Evolutionary conservation across 345 rosid species (phyloP), one percentile per base, ranked within the genome.

Genomic region (sweet orange (Citrus sinensis)): DNA sequence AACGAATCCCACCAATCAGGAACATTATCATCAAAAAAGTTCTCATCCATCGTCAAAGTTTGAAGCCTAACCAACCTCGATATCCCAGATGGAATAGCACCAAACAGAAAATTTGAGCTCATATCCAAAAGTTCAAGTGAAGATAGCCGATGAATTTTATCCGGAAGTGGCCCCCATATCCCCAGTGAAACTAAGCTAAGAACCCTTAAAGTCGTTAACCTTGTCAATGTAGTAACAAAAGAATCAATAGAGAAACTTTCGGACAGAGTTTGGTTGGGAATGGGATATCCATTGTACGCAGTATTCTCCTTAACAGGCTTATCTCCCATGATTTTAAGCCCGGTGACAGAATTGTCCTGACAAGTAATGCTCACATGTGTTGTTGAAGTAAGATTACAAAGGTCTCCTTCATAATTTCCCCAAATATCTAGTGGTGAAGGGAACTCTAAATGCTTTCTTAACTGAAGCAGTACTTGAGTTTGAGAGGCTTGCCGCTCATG

Each of bases 101-200:
- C 97, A 87, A 87, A 92, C 64, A 96, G 67, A 82, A 81, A 96
- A 85, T 96, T 96, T 2, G 97, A 96, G 86, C 95, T 88, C 85
- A 96, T 85, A 85, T 96, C 99, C 89, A 96, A 82, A 62, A 88
- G 75, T 81, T 92, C 91, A 37, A 96, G 97, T 13, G 97, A 91
- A 80, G 70, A 73, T 40, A 96, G 80, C 88, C 98, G 77, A 79
- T 89, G 97, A 77, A 96, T 94, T 80, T 94, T 96, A 76, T 89
- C 91, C 70, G 99, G 97, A 58, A 96, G 81, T 30, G 91, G 85
- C 24, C 99, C 99, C 93, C 93, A 92, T 70, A 96, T 92, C 66
- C 99, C 99, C 82, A 96, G 71, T 75, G 97, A 92, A 78, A 92
- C 97, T 79, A 96, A 88, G 67, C 91, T 86, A 73, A 96, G 87